phyloP scores from a whole-genome alignment of 306 rosid species.

The Cotoneaster glaucophyllus region DNA sequence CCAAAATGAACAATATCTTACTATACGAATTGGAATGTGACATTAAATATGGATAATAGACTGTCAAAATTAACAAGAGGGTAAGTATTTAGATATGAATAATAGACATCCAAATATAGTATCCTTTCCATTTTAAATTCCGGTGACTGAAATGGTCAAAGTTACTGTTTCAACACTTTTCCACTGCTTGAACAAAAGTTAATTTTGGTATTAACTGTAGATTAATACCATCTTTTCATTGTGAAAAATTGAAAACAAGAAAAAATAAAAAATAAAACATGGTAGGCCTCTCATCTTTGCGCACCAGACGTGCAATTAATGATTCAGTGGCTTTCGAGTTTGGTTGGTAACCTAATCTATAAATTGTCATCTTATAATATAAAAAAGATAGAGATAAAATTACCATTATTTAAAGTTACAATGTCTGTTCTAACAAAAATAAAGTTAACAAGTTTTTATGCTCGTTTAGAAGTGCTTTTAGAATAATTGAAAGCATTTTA shows the following conservation, averaged over 20 bases:
- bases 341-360: constrained; percentile 1
- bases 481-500: too few relatives aligned
- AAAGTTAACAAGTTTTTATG: neutral
- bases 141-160: too few relatives aligned
- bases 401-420: neutral
- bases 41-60: too few relatives aligned
- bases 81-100: neutral
- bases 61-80: too few relatives aligned
- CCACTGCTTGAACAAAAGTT: neutral
- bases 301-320: constrained; percentile 13
- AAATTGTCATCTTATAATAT: neutral
- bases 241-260: neutral
- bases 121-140: neutral
- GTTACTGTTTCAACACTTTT: neutral
- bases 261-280: neutral
- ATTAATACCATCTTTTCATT: neutral
- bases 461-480: too few relatives aligned
- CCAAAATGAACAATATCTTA: too few relatives aligned
- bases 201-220: neutral
- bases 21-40: too few relatives aligned
- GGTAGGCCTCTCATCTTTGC: neutral
- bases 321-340: constrained; percentile 2
- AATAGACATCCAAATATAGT: neutral
- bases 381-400: neutral
- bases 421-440: neutral